phyloP scores from a whole-genome alignment of 2,329 filamentous ascomycete genomes.

The Gnomoniopsis sp. region DNA sequence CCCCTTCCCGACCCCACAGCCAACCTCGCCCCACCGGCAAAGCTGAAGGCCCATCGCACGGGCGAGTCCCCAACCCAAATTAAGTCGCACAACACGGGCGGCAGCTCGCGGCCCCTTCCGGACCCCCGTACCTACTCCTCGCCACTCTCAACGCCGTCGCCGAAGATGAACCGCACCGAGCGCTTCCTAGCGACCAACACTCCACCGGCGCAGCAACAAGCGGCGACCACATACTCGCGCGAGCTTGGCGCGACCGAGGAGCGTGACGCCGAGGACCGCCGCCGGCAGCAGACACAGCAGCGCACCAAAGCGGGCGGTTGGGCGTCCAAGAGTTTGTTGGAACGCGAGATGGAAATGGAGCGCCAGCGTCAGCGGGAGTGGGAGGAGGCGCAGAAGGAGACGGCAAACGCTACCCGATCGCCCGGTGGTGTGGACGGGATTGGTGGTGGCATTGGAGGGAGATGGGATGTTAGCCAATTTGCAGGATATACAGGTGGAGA shows the following conservation, averaged over 20 bases:
- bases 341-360: conserved; percentile 79
- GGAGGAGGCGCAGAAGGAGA: conserved; percentile 70
- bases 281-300: conserved; percentile 54
- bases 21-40: conserved; percentile 22
- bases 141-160: conserved; percentile 21
- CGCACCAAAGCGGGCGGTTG: conserved; percentile 61
- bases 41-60: conserved; percentile 30
- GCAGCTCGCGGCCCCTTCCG: conserved; percentile 49
- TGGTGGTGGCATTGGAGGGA: conserved; percentile 62
- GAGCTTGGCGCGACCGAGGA: conserved; percentile 57
- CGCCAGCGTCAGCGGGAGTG: conserved; percentile 73
- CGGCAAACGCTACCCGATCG: conserved; percentile 51
- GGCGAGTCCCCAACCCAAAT: conserved; percentile 25
- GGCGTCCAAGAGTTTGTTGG: conserved; percentile 68
- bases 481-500: conserved; percentile 72
- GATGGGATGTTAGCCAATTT: conserved; percentile 77
- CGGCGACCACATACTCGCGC: conserved; percentile 45
- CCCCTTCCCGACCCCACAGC: conserved; percentile 39
- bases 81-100: conserved; percentile 36
- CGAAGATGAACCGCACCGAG: conserved; percentile 47
- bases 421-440: conserved; percentile 57
- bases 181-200: conserved; percentile 55
- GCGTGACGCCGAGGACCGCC: conserved; percentile 59
- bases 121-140: conserved; percentile 38
- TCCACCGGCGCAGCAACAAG: conserved; percentile 39